Percentiles rank a stretch among this genome's conserved stretches.
These are phyloP conservation scores for Porphyrellus cyaneotinctus DNA, from an alignment of 768 basidiomycete genomes.

Conservation along the genomic window DNA sequence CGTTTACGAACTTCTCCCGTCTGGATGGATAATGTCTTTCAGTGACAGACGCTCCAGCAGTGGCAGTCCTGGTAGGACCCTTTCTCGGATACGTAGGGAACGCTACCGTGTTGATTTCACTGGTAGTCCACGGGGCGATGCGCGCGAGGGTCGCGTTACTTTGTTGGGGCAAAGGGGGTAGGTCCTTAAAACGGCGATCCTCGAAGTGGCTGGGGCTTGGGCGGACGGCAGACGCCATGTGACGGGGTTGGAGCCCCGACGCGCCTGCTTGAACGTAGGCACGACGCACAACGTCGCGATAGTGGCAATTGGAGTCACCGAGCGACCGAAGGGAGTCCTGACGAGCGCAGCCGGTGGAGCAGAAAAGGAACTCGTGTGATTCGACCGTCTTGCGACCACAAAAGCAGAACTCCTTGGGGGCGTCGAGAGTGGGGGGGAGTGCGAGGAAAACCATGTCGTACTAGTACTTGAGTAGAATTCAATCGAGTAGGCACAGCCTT, in stretches of 20 bases:
- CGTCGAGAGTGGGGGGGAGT: constrained; percentile 9
- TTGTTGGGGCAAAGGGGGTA: background rate
- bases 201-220: background rate
- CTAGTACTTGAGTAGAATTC: background rate
- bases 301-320: constrained; percentile 20
- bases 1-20: background rate
- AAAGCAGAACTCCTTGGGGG: constrained; percentile 18
- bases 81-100: constrained; percentile 16
- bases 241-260: background rate
- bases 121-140: background rate
- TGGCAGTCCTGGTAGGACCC: constrained; percentile 3
- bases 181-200: background rate
- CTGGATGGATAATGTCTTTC: background rate
- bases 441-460: background rate
- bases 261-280: constrained; percentile 11
- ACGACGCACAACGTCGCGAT: constrained; percentile 17
- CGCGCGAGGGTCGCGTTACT: background rate
- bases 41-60: background rate
- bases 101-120: background rate
- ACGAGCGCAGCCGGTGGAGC: constrained; percentile 27
- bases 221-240: constrained; percentile 10
- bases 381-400: constrained; percentile 23
- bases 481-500: background rate
- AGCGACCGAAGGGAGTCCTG: constrained; percentile 27
- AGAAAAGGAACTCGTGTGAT: constrained; percentile 28